Percentiles rank a stretch among this genome's conserved stretches.
phyloP scores from a whole-genome alignment of 208 protist species.

The Crithidia sp. region DNA sequence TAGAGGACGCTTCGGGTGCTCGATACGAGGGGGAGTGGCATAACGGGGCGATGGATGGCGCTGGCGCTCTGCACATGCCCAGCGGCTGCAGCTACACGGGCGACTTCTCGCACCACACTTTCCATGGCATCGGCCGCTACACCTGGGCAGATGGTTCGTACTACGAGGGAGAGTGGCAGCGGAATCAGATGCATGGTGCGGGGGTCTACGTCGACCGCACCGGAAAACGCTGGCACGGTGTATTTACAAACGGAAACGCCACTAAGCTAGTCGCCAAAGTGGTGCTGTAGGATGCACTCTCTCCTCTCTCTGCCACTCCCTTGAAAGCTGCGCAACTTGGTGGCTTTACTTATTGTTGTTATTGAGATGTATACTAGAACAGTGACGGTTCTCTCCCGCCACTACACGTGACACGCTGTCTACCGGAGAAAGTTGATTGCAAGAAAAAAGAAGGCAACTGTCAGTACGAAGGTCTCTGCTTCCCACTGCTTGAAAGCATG shows the following conservation, averaged over 20 bases:
- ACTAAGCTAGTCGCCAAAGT: slow-evolving; percentile 59
- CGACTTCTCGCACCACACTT: slow-evolving; percentile 56
- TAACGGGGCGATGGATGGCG: slow-evolving; percentile 74
- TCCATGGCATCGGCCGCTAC: slow-evolving; percentile 77
- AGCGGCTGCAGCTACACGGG: slow-evolving; percentile 70
- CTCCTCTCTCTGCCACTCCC: not conserved
- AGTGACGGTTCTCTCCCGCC: not conserved
- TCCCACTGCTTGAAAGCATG: too few relatives aligned
- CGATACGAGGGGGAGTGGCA: slow-evolving; percentile 87
- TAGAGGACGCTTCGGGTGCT: slow-evolving; percentile 59
- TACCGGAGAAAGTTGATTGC: too few relatives aligned
- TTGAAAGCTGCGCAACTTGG: not conserved
- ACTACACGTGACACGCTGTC: too few relatives aligned
- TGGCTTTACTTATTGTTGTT: not conserved
- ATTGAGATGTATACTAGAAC: not conserved
- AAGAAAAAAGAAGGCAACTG: too few relatives aligned
- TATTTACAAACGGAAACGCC: slow-evolving; percentile 64
- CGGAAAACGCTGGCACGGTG: slow-evolving; percentile 79
- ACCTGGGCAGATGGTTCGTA: slow-evolving; percentile 88
- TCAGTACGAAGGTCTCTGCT: too few relatives aligned
- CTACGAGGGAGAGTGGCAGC: slow-evolving; percentile 87
- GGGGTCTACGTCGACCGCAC: slow-evolving; percentile 78
- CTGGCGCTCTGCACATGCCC: slow-evolving; percentile 55
- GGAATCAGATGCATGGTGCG: slow-evolving; percentile 84
- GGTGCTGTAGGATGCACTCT: slow-evolving; percentile 32